These are phyloP conservation scores for Halenospora varia DNA, from an alignment of 495 filamentous ascomycete genomes.

Conservation along the genomic window DNA sequence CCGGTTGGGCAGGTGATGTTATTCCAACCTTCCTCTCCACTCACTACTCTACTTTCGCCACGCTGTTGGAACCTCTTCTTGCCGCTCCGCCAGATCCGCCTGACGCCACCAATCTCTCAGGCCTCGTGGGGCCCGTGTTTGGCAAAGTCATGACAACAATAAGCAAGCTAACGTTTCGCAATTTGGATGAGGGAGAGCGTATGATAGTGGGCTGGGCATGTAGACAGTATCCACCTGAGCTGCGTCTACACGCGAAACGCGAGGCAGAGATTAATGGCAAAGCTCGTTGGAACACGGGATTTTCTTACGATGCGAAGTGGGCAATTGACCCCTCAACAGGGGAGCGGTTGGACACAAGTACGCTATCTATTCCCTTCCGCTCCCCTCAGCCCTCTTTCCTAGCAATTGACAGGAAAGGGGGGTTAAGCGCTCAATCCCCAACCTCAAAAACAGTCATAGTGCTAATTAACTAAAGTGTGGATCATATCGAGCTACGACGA, in stretches of 20 bases:
- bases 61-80: background rate
- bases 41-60: background rate
- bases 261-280: background rate
- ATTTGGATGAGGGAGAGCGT: background rate
- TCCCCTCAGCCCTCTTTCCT: background rate
- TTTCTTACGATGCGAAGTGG: background rate
- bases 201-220: background rate
- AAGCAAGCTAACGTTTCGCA: background rate
- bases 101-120: background rate
- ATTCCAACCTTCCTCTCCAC: background rate
- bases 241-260: background rate
- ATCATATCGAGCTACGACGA: background rate
- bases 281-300: background rate
- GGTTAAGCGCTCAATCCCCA: background rate
- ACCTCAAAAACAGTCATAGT: background rate
- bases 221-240: background rate
- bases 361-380: background rate
- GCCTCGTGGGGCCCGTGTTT: background rate
- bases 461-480: background rate
- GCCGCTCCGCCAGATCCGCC: background rate
- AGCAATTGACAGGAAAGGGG: background rate
- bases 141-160: background rate
- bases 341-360: background rate
- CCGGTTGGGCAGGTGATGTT: background rate
- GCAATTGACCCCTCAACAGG: background rate